Evolutionary conservation across 495 filamentous ascomycete genomes (phyloP).

Genomic region (Tuber umbilicatum): DNA sequence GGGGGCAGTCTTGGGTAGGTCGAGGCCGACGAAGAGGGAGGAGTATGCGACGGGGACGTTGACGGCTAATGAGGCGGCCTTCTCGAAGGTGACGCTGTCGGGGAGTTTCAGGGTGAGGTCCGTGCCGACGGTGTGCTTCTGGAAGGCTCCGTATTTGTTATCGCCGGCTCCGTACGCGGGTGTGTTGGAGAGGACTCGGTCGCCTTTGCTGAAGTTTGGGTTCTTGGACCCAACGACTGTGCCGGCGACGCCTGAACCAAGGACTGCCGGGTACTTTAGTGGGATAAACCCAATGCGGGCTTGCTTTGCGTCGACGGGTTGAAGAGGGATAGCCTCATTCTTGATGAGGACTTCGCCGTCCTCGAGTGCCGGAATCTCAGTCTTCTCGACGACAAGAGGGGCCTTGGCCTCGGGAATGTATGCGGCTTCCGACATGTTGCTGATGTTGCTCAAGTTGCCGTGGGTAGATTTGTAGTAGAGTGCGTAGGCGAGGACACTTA

Average conservation of each 20-base stretch:
- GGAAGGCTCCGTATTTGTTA: constrained; percentile 40
- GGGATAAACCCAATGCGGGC: constrained; percentile 25
- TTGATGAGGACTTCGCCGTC: constrained; percentile 20
- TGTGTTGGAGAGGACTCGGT: constrained; percentile 26
- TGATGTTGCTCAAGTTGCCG: neutral
- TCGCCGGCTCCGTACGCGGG: constrained; percentile 9
- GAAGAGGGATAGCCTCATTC: constrained; percentile 22
- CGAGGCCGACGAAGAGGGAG: constrained; percentile 32
- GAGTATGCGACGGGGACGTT: constrained; percentile 26
- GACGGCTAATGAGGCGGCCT: constrained; percentile 17
- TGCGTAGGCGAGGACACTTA: neutral
- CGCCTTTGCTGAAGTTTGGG: constrained; percentile 31
- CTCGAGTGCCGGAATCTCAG: neutral
- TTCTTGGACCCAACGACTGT: constrained; percentile 36
- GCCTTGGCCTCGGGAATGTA: constrained; percentile 15
- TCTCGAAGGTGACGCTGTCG: constrained; percentile 17
- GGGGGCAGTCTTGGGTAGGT: constrained; percentile 17
- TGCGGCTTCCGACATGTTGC: constrained; percentile 2
- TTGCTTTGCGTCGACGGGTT: constrained; percentile 25
- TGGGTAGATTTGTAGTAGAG: neutral
- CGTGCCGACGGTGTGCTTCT: constrained; percentile 39
- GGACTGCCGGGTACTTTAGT: constrained; percentile 37
- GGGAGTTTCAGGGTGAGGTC: constrained; percentile 18
- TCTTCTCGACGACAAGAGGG: constrained; percentile 7
- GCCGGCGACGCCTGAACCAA: constrained; percentile 38